A percentile compares a stretch with the other conserved stretches of the same genome.
These are phyloP conservation scores for Neurospora hispaniola DNA, from an alignment of 495 filamentous ascomycete genomes.

Conservation along the genomic window DNA sequence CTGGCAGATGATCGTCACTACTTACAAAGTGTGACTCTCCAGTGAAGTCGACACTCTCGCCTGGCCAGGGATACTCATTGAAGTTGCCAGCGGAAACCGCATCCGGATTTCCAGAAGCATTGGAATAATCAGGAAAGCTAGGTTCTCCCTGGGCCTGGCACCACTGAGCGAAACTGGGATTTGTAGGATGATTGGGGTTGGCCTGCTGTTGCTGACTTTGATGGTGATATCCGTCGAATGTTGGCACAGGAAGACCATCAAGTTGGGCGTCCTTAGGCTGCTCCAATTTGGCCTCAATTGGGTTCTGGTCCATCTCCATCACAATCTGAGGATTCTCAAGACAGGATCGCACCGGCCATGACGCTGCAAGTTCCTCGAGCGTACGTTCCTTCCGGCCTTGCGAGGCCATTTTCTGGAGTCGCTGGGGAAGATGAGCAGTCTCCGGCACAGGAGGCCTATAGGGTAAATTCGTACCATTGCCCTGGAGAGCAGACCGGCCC, in stretches of 20 bases:
- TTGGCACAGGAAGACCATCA: not conserved
- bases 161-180: not conserved
- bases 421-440: not conserved
- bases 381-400: not conserved
- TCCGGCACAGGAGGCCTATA: not conserved
- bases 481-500: not conserved
- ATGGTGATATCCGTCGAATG: not conserved
- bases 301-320: not conserved
- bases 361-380: not conserved
- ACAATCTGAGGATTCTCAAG: not conserved
- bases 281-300: not conserved
- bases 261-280: not conserved
- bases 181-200: not conserved
- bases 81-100: not conserved
- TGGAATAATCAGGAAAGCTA: not conserved
- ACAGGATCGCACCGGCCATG: not conserved
- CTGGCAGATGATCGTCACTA: not conserved
- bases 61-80: not conserved
- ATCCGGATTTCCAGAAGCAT: not conserved
- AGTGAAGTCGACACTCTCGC: not conserved
- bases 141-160: not conserved
- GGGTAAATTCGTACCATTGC: not conserved
- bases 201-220: not conserved
- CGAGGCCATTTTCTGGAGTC: not conserved
- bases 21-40: not conserved